phyloP scores from a whole-genome alignment of 2,329 filamentous ascomycete species.

The Claviceps digitariae region DNA sequence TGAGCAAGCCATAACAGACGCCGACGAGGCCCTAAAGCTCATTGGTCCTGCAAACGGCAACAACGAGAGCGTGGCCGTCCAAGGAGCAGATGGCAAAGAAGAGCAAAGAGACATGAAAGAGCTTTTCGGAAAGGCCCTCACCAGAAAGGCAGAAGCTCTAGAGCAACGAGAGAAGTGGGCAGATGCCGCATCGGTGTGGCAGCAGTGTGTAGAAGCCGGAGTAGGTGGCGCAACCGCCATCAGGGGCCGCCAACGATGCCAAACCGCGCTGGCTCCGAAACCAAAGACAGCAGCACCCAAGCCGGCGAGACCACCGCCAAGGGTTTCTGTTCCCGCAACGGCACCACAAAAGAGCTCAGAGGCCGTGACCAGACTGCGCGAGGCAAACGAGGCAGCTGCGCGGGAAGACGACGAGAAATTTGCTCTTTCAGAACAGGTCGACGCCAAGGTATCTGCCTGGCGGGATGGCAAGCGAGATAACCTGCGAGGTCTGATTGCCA shows the following conservation, averaged over 20 bases:
- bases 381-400: constrained; percentile 75
- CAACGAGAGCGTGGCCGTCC: constrained; percentile 63
- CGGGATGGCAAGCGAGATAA: constrained; percentile 88
- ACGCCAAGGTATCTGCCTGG: constrained; percentile 68
- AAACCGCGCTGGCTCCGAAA: constrained; percentile 68
- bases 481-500: constrained; percentile 72
- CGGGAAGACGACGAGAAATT: constrained; percentile 87
- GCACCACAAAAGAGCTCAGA: constrained; percentile 45
- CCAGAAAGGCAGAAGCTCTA: constrained; percentile 87
- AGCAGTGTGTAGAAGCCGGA: constrained; percentile 66
- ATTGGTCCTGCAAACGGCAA: constrained; percentile 72
- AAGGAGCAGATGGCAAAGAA: constrained; percentile 39
- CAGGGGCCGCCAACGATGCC: constrained; percentile 77
- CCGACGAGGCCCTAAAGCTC: constrained; percentile 63
- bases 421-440: constrained; percentile 71
- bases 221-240: constrained; percentile 76
- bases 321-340: constrained; percentile 11
- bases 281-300: constrained; percentile 22
- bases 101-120: constrained; percentile 77
- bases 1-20: constrained; percentile 73
- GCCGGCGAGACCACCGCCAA: constrained; percentile 26
- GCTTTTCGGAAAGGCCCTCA: constrained; percentile 84
- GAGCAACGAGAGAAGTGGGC: constrained; percentile 92
- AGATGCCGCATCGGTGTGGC: constrained; percentile 73
- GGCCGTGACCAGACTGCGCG: constrained; percentile 70